Conservation (phyloP, 2,329 filamentous ascomycete genomes). For the Talaromyces sp. region DNA sequence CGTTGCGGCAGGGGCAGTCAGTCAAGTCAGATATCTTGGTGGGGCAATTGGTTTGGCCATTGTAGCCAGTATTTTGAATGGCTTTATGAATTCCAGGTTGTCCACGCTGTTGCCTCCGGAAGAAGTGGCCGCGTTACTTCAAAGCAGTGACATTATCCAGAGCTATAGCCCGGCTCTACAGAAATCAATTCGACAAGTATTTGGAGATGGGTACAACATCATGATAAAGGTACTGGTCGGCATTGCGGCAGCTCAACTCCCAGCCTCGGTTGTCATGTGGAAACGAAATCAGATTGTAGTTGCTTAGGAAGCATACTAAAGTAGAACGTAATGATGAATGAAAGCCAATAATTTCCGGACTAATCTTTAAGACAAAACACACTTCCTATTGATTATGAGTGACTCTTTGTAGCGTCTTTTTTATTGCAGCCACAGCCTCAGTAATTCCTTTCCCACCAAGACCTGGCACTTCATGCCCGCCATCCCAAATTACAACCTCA, state of each 20-base stretch:
- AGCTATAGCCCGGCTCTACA: background rate
- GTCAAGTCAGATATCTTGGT: background rate
- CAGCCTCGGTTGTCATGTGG: background rate
- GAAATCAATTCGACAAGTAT: background rate
- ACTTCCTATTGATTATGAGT: no score
- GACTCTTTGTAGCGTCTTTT: background rate
- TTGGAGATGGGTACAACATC: background rate
- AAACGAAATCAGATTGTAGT: background rate
- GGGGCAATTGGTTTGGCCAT: background rate
- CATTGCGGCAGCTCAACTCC: background rate
- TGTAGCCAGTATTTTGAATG: background rate
- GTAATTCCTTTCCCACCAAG: background rate
- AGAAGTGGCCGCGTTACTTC: background rate
- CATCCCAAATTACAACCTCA: background rate
- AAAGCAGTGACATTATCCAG: background rate
- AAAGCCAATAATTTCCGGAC: no score
- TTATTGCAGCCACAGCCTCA: background rate
- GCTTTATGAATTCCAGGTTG: background rate
- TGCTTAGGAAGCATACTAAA: no score
- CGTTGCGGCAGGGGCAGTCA: background rate
- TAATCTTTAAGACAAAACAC: no score
- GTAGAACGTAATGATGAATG: no score
- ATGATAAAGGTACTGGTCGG: background rate
- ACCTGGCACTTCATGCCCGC: background rate
- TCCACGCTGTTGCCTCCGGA: background rate